Conservation (phyloP, 805 yeast species). For the Wickerhamomyces bisporus region DNA sequence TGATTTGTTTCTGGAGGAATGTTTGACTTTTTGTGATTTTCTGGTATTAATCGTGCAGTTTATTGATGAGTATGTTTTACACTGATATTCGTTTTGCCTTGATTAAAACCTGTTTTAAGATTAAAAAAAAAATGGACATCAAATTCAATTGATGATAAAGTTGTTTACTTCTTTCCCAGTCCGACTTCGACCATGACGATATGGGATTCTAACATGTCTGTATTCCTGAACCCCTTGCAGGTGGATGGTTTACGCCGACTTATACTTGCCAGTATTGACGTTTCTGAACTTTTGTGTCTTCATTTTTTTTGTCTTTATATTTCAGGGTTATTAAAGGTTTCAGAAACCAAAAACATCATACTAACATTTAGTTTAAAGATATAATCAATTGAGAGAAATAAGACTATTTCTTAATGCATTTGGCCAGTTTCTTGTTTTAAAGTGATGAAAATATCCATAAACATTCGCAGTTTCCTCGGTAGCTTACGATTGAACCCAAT, state of each 20-base stretch:
- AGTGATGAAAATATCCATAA: slow-evolving; percentile 70
- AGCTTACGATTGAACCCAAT: slow-evolving; percentile 84
- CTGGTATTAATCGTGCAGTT: too few species aligned
- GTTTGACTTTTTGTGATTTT: too few species aligned
- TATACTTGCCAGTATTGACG: slow-evolving; percentile 86
- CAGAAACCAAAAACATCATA: too few species aligned
- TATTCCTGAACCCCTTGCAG: slow-evolving; percentile 24
- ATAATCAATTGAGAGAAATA: slow-evolving; percentile 1
- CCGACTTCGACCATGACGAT: slow-evolving; percentile 91
- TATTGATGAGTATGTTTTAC: too few species aligned
- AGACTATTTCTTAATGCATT: slow-evolving; percentile 4
- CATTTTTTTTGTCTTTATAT: slow-evolving; percentile 4
- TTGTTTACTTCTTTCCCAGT: slow-evolving; percentile 85
- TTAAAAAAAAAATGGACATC: too few species aligned
- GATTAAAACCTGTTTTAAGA: too few species aligned
- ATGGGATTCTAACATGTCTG: slow-evolving; percentile 44
- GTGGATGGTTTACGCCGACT: slow-evolving; percentile 42
- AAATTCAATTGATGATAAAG: slow-evolving; percentile 34
- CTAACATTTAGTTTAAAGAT: not conserved
- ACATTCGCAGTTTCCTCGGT: slow-evolving; percentile 98
- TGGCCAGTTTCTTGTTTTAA: slow-evolving; percentile 19
- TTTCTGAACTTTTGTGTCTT: slow-evolving; percentile 42
- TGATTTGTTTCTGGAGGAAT: not conserved
- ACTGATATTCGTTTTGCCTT: too few species aligned
- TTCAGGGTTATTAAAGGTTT: not conserved